These are phyloP conservation scores for Ramicandelaber brevisporus DNA, from an alignment of 192 early-diverging fungal species.

Conservation along the genomic window DNA sequence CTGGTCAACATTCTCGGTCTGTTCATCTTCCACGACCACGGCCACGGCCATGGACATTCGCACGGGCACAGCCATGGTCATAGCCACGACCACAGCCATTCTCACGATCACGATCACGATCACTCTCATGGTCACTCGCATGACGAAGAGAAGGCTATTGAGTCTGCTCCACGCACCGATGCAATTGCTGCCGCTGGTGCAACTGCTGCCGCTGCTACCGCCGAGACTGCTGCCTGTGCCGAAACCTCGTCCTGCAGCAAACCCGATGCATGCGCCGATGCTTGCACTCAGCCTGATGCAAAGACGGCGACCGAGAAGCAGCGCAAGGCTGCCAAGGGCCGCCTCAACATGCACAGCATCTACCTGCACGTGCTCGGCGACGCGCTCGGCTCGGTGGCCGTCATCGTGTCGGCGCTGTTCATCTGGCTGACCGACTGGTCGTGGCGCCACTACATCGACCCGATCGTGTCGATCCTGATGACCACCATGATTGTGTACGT, in stretches of 20 bases:
- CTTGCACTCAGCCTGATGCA: conserved; percentile 3
- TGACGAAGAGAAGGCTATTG: conserved; percentile 7
- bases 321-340: conserved; percentile 6
- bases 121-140: conserved; percentile 13
- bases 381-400: conserved; percentile 64
- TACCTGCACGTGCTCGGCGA: conserved; percentile 85
- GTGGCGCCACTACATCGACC: conserved; percentile 71
- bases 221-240: no score
- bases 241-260: no score
- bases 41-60: conserved; percentile 27
- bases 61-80: conserved; percentile 15
- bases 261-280: no score
- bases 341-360: conserved; percentile 45
- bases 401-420: conserved; percentile 52
- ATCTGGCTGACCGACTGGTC: conserved; percentile 36
- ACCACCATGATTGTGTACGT: conserved; percentile 20
- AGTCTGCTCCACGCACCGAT: no score
- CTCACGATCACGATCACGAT: conserved; percentile 9
- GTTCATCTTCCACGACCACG: conserved; percentile 52
- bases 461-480: conserved; percentile 34
- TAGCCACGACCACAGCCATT: conserved; percentile 4
- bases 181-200: no score
- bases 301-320: conserved; percentile 3
- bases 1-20: conserved; percentile 54
- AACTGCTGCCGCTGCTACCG: no score